Conservation (phyloP, 1,284 basidiomycete species). For the Fomitopsis pinicola region DNA sequence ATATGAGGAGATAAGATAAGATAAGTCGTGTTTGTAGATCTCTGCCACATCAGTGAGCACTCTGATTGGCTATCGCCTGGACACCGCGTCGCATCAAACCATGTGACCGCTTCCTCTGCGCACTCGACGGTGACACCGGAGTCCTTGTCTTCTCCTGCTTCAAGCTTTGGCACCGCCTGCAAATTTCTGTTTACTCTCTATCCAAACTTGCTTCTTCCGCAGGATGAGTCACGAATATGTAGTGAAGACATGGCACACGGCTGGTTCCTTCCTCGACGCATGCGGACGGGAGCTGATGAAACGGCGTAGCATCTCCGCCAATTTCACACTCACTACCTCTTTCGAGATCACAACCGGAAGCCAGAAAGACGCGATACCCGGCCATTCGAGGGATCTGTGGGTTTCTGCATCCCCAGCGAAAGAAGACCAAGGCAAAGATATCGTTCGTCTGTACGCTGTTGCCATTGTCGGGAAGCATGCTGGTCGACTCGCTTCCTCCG, state of each 20-base stretch:
- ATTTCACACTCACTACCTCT: neutral
- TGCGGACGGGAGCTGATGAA: neutral
- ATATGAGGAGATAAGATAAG: too few species aligned
- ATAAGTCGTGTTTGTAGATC: too few species aligned
- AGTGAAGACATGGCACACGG: neutral
- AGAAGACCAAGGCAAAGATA: neutral
- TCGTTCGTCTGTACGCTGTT: neutral
- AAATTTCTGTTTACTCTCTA: too few species aligned
- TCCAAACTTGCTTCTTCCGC: too few species aligned
- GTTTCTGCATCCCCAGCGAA: neutral
- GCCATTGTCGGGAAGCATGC: neutral
- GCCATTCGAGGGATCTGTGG: neutral
- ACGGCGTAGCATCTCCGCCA: neutral
- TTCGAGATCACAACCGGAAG: neutral
- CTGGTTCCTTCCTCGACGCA: neutral
- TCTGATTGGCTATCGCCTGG: too few species aligned
- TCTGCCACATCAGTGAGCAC: too few species aligned
- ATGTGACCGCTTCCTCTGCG: too few species aligned
- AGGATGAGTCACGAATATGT: neutral
- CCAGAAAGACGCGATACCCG: too few species aligned
- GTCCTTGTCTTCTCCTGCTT: too few species aligned
- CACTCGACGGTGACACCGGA: too few species aligned
- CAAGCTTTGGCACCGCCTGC: too few species aligned
- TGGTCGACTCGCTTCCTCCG: neutral
- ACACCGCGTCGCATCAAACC: too few species aligned